phyloP scores from a whole-genome alignment of 2,329 filamentous ascomycete genomes.

The Botrytis aclada region DNA sequence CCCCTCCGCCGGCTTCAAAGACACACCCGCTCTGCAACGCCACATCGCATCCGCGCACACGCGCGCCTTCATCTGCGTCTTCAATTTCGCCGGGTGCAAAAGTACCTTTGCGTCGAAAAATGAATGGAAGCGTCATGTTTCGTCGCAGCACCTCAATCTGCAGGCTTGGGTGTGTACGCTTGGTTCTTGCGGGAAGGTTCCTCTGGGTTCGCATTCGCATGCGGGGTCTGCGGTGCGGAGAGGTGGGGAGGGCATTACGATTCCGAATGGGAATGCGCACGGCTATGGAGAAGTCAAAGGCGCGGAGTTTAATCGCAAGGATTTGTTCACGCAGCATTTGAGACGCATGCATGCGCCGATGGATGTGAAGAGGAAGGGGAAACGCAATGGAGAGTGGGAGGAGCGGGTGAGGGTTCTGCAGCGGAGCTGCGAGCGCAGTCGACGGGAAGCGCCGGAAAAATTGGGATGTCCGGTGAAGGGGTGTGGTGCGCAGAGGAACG shows the following conservation, averaged over 20 bases:
- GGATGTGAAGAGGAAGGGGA: slow-evolving; percentile 40
- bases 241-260: slow-evolving; percentile 11
- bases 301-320: slow-evolving; percentile 75
- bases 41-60: slow-evolving; percentile 49
- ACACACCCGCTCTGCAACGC: slow-evolving; percentile 45
- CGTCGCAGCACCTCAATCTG: slow-evolving; percentile 73
- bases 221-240: neutral
- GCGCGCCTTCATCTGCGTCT: slow-evolving; percentile 71
- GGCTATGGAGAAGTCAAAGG: slow-evolving; percentile 24
- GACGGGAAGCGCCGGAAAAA: slow-evolving; percentile 58
- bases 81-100: slow-evolving; percentile 71
- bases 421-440: slow-evolving; percentile 54
- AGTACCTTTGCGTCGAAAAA: slow-evolving; percentile 79
- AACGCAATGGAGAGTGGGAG: slow-evolving; percentile 46
- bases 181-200: slow-evolving; percentile 34
- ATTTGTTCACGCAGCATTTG: slow-evolving; percentile 85
- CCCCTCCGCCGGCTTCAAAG: slow-evolving; percentile 43
- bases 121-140: slow-evolving; percentile 91
- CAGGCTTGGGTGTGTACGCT: slow-evolving; percentile 68
- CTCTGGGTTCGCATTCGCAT: slow-evolving; percentile 16
- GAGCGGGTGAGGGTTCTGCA: slow-evolving; percentile 55
- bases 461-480: slow-evolving; percentile 60
- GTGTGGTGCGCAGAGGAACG: slow-evolving; percentile 50
- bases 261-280: neutral
- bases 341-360: slow-evolving; percentile 75